Evolutionary conservation across 176 grass and related monocot species (phyloP), one percentile per base, ranked within the genome.

Genomic region (Areca catechu): DNA sequence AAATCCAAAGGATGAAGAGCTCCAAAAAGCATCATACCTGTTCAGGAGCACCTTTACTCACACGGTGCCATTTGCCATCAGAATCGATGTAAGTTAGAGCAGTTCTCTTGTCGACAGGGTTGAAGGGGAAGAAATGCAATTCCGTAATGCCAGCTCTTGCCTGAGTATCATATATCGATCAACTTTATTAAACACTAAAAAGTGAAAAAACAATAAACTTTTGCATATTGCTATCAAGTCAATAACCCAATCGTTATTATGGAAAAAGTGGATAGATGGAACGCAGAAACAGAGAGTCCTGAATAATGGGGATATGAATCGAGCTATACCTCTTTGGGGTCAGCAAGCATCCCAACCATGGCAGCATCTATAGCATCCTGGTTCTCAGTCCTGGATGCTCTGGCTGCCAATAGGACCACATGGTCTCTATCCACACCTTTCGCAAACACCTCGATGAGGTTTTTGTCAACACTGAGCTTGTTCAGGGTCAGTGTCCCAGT

Each of bases 311-410:
- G 27, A 29, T 20, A 62, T 49, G 4, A 23, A 3, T 12, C 9
- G 10, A 43, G 10, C 7, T 6, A 6, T 72, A 80, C 77, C 83
- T 96, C 91, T 76, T 96, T 96, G 54, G 91, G 91, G 53, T 96
- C 91, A 53, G 91, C 86, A 82, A 96, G 91, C 86, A 96, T 96
- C 37, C 91, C 91, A 63, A 96, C 91, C 91, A 96, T 90, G 75
- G 86, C 86, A 68, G 91, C 91, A 68, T 96, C 91, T 19, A 96
- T 96, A 60, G 91, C 91, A 23, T 96, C 91, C 71, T 96, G 91
- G 70, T 96, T 96, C 56, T 96, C 91, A 25, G 72, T 84, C 71
- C 91, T 90, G 1, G 91, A 96, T 0, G 91, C 77, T 51, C 83
- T 80, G 47, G 91, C 91, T 47, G 91, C 86, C 61, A 87, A 49